These are phyloP conservation scores for Lentithecium fluviatile DNA, from an alignment of 495 filamentous ascomycete genomes.

Conservation along the genomic window DNA sequence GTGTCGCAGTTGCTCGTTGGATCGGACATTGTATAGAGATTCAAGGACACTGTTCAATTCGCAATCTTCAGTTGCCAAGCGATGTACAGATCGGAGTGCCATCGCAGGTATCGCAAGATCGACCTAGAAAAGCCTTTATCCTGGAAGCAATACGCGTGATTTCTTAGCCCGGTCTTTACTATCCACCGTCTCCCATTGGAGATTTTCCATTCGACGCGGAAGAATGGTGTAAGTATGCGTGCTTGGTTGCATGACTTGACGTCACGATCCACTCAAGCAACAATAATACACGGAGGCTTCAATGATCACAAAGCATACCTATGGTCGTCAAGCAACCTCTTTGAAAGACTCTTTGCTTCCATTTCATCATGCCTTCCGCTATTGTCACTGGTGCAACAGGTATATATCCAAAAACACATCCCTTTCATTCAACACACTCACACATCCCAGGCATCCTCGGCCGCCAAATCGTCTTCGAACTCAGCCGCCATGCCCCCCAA, in stretches of 20 bases:
- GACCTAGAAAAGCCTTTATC: too few species aligned
- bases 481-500: constrained; percentile 25
- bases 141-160: too few species aligned
- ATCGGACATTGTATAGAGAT: too few species aligned
- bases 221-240: not conserved
- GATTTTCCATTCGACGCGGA: not conserved
- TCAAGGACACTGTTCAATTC: too few species aligned
- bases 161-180: too few species aligned
- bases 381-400: constrained; percentile 38
- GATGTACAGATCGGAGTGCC: too few species aligned
- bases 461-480: constrained; percentile 32
- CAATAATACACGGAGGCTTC: not conserved
- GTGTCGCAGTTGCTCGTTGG: too few species aligned
- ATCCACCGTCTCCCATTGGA: not conserved
- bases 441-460: constrained; percentile 33
- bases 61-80: too few species aligned
- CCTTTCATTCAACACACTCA: not conserved
- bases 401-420: not conserved
- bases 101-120: too few species aligned
- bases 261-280: not conserved
- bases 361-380: constrained; percentile 32
- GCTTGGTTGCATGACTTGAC: not conserved
- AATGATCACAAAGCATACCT: not conserved
- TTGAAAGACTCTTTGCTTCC: not conserved
- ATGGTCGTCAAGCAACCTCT: not conserved